phyloP scores from a whole-genome alignment of 805 yeast genomes.

The Isabelozyma pseudorhagii region DNA sequence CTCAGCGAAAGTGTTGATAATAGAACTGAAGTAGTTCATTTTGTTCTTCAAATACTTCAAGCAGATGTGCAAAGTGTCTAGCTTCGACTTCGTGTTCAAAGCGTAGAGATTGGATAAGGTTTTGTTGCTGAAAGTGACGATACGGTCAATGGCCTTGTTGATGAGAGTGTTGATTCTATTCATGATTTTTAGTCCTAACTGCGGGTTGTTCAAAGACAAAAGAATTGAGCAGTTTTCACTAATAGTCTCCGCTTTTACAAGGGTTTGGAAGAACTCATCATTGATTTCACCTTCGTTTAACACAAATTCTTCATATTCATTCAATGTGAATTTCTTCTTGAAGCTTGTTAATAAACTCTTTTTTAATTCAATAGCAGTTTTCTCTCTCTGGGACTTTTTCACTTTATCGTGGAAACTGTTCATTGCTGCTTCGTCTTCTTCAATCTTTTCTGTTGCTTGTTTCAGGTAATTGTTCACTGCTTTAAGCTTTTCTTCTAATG shows the following conservation, averaged over 20 bases:
- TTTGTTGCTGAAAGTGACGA: conserved; percentile 27
- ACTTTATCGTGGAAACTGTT: conserved; percentile 21
- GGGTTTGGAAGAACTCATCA: conserved; percentile 55
- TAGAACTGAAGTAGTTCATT: conserved; percentile 51
- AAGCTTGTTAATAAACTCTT: conserved; percentile 51
- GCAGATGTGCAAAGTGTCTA: conserved; percentile 28
- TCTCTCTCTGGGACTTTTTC: conserved; percentile 23
- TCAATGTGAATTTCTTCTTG: conserved; percentile 61
- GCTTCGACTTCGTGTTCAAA: conserved; percentile 20
- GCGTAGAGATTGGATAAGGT: conserved; percentile 29
- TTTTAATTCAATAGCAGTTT: conserved; percentile 41
- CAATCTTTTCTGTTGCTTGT: conserved; percentile 42
- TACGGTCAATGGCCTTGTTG: conserved; percentile 33
- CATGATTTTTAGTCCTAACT: conserved; percentile 65
- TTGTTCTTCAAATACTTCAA: conserved; percentile 31
- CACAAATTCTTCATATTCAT: conserved; percentile 66
- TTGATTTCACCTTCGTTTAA: conserved; percentile 46
- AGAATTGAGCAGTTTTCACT: conserved; percentile 67
- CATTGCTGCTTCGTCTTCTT: conserved; percentile 18
- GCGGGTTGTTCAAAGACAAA: conserved; percentile 65
- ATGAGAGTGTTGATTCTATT: conserved; percentile 51
- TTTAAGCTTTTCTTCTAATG: conserved; percentile 13
- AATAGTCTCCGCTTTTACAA: conserved; percentile 61
- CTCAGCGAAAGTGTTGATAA: conserved; percentile 62
- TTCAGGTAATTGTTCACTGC: conserved; percentile 15